Evolutionary conservation across 2,329 filamentous ascomycete genomes (phyloP), one percentile per base, ranked within the genome.

Genomic region (Aspergillus bombycis): DNA sequence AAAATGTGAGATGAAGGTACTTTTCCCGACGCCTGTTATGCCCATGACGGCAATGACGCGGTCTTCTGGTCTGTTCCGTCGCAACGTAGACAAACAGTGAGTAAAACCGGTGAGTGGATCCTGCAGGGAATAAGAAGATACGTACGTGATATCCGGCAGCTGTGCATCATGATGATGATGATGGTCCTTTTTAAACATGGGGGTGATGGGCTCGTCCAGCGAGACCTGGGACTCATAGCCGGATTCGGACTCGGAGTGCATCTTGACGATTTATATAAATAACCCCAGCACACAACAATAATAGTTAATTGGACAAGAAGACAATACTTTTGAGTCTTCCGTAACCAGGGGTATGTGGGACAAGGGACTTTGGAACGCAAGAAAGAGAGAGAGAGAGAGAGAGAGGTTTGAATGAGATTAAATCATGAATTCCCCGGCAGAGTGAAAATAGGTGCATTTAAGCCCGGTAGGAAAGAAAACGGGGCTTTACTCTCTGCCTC

Each of bases 11-110:
- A 81, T 80, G 62, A 80, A 78, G 0, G 73, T 70, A 36, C 72
- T 77, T 62, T 82, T 81, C 1, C 80, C 80, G 1, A 74, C 67
- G 1, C 80, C 80, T 0, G 80, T 81, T 36, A 79, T 67, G 1
- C 80, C 80, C 72, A 81, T 77, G 0, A 82, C 74, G 1, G 77
- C 78, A 26, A 48, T 48, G 1, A 48, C 45, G 1, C 45, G 45
- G 6, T 48, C 45, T 12, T 48, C 21, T 19, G 45, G 45, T 3
- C 45, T 48, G 21, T 46, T n/a, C 14, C 6, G 3, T 26, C 10
- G 26, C 45, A 2, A 26, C 28, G 45, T 1, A 26, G 8, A 10
- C 16, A 10, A 23, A 46, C 12, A 6, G 45, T 48, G 6, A 48
- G 45, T 48, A 28, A 16, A 26, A 26, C 28, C 6, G 12, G 12